Conservation (phyloP, 805 yeast species). For the Yarrowia sp. region DNA sequence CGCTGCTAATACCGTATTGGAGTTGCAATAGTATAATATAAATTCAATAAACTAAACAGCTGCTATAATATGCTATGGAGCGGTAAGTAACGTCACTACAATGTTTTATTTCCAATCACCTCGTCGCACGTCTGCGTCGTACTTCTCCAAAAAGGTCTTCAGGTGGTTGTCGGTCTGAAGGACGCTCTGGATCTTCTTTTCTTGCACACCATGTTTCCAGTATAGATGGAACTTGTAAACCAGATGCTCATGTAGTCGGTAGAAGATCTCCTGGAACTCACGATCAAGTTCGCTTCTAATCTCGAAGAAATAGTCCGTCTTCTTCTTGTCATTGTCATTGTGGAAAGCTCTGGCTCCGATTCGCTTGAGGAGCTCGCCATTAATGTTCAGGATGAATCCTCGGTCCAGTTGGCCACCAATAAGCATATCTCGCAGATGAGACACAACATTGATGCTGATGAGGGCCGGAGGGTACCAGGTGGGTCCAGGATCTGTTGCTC, state of each 20-base stretch:
- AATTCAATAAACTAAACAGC: too few relatives aligned
- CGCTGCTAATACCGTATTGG: too few relatives aligned
- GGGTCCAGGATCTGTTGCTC: background rate
- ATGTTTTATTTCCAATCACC: background rate
- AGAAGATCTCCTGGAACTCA: constrained; percentile 6
- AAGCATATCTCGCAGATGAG: constrained; percentile 19
- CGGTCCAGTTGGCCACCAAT: constrained; percentile 3
- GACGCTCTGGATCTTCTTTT: constrained; percentile 31
- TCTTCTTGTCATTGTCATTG: background rate
- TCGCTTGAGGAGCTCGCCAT: background rate
- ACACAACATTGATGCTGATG: constrained; percentile 33
- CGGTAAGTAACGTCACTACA: too few relatives aligned
- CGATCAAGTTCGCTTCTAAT: background rate
- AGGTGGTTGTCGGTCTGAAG: constrained; percentile 14
- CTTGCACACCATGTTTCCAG: constrained; percentile 31
- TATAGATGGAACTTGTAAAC: constrained; percentile 32
- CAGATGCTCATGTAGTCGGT: constrained; percentile 29
- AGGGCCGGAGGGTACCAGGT: constrained; percentile 38
- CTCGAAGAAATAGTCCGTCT: background rate
- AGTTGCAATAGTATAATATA: too few relatives aligned
- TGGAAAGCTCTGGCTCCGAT: background rate
- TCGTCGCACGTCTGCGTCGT: background rate
- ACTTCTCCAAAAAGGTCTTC: constrained; percentile 1
- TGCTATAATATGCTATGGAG: too few relatives aligned
- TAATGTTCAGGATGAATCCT: constrained; percentile 7